Percentiles rank a stretch among this genome's conserved stretches.
Conservation (phyloP, 768 basidiomycete genomes). For the Leccinum sublutescens region DNA sequence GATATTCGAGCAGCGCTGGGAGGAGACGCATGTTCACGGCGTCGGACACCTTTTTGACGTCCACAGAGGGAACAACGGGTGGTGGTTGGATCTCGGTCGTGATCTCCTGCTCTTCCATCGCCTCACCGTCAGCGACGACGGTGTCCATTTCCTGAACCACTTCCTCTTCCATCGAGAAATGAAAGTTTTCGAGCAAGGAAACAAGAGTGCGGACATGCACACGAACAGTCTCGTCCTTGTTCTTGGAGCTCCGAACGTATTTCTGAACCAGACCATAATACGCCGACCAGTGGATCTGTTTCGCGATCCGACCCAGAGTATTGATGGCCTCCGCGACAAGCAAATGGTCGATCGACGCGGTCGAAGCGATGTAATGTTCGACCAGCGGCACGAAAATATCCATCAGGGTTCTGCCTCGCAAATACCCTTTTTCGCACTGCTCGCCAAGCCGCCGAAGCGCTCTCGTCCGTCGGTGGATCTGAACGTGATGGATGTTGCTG, state of each 20-base stretch:
- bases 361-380: slow-evolving; percentile 63
- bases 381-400: slow-evolving; percentile 89
- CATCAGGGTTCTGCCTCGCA: slow-evolving; percentile 68
- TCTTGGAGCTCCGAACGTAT: slow-evolving; percentile 67
- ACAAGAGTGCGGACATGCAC: slow-evolving; percentile 85
- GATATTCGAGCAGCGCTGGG: slow-evolving; percentile 73
- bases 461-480: slow-evolving; percentile 83
- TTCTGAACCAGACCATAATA: slow-evolving; percentile 80
- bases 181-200: slow-evolving; percentile 84
- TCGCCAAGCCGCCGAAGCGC: slow-evolving; percentile 86
- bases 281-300: slow-evolving; percentile 75
- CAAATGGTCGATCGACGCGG: slow-evolving; percentile 60
- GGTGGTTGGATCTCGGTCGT: slow-evolving; percentile 17
- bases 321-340: slow-evolving; percentile 87
- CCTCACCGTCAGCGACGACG: slow-evolving; percentile 32
- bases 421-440: slow-evolving; percentile 58
- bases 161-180: slow-evolving; percentile 76
- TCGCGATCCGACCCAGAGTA: slow-evolving; percentile 75
- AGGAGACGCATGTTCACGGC: slow-evolving; percentile 74
- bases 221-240: slow-evolving; percentile 31
- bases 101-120: slow-evolving; percentile 23
- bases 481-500: slow-evolving; percentile 92
- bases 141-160: slow-evolving; percentile 34
- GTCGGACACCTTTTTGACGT: slow-evolving; percentile 56
- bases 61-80: slow-evolving; percentile 4